These are phyloP conservation scores for Tolypocladium tundrense DNA, from an alignment of 2,329 filamentous ascomycete genomes.

Conservation along the genomic window DNA sequence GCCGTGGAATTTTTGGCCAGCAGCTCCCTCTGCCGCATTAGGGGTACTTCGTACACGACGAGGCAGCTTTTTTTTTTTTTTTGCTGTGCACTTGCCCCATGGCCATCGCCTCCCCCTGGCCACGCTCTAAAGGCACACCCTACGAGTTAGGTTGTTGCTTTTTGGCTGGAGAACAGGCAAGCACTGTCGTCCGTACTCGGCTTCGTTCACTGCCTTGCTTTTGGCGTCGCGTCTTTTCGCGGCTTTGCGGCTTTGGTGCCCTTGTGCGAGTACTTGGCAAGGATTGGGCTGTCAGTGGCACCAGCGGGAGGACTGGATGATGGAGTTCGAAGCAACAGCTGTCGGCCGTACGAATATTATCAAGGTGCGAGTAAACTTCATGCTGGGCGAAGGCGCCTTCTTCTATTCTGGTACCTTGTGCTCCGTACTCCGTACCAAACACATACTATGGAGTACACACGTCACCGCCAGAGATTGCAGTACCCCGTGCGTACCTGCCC, in stretches of 20 bases:
- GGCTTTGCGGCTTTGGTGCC: background rate
- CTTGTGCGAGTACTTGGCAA: background rate
- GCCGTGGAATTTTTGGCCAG: background rate
- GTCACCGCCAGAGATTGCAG: conserved; percentile 1
- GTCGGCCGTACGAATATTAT: background rate
- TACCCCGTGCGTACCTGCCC: background rate
- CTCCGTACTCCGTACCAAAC: background rate
- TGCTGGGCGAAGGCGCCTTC: background rate
- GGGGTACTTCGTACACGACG: background rate
- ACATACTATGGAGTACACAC: background rate
- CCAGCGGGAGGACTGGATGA: background rate
- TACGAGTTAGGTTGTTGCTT: background rate
- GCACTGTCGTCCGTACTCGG: background rate
- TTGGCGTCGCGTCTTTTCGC: background rate
- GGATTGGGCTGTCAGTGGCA: background rate
- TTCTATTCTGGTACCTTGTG: background rate
- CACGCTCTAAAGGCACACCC: background rate
- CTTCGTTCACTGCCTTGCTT: background rate
- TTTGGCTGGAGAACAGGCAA: background rate
- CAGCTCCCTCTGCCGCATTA: background rate
- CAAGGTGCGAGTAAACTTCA: too few species aligned
- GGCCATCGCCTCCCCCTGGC: background rate
- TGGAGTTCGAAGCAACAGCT: background rate
- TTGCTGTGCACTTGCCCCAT: background rate
- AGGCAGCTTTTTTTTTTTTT: background rate